phyloP scores from a whole-genome alignment of 176 grass and related monocot genomes.

The Dactylis glomerata region DNA sequence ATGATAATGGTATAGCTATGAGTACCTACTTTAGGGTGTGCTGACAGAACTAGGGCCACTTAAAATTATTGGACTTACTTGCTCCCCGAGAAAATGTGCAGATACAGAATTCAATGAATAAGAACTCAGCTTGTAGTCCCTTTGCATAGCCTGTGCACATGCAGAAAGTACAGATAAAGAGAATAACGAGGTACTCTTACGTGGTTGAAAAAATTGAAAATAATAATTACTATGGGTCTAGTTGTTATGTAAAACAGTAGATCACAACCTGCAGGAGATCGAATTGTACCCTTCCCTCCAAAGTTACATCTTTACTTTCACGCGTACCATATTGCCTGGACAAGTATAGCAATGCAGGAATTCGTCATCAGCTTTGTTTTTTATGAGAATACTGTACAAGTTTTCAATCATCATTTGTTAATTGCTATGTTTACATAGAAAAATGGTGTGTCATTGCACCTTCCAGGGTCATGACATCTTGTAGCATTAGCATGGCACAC shows the following conservation, averaged over 20 bases:
- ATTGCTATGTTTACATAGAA: slow-evolving; percentile 11
- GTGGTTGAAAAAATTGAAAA: background rate
- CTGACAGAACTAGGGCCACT: slow-evolving; percentile 3
- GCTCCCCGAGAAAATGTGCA: slow-evolving; percentile 92
- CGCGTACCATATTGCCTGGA: slow-evolving; percentile 86
- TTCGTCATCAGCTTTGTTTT: slow-evolving; percentile 13
- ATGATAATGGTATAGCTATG: background rate
- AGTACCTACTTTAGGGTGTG: background rate
- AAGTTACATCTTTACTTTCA: slow-evolving; percentile 97
- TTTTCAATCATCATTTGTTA: slow-evolving; percentile 7
- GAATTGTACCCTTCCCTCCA: slow-evolving; percentile 98
- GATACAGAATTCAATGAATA: slow-evolving; percentile 99
- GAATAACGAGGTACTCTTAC: slow-evolving; percentile 14
- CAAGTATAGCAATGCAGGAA: slow-evolving; percentile 3
- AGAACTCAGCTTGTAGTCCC: slow-evolving; percentile 98
- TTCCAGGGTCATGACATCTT: background rate
- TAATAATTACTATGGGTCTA: background rate
- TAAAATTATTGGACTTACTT: slow-evolving; percentile 61
- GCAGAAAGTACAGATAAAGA: slow-evolving; percentile 29
- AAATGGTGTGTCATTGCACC: background rate
- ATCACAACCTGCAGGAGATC: slow-evolving; percentile 90
- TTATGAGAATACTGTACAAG: background rate
- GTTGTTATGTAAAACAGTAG: slow-evolving; percentile 24
- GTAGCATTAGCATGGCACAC: slow-evolving; percentile 7
- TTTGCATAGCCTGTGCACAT: slow-evolving; percentile 78